Conservation (phyloP, 345 rosid species). For the Brassica nigra region DNA sequence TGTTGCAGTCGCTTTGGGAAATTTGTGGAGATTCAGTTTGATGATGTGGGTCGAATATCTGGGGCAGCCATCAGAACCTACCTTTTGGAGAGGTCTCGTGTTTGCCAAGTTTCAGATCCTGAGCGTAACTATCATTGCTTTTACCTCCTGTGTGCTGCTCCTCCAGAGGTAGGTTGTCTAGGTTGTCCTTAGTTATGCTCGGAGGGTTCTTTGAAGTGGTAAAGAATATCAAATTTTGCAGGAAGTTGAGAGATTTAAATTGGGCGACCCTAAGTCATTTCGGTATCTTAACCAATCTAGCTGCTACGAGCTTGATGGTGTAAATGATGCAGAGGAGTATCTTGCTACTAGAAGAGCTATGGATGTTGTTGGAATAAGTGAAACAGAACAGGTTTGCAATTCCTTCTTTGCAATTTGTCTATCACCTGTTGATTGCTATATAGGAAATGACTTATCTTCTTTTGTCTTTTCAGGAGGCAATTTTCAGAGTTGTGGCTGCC, state of each 20-base stretch:
- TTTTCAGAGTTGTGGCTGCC: conserved; percentile 79
- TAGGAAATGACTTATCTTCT: conserved; percentile 17
- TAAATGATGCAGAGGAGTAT: conserved; percentile 71
- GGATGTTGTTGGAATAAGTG: conserved; percentile 80
- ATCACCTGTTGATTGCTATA: conserved; percentile 10
- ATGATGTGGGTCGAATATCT: conserved; percentile 76
- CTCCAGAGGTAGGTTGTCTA: conserved; percentile 55
- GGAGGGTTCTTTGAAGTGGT: conserved; percentile 23
- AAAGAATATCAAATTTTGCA: conserved; percentile 39
- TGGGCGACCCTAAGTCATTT: conserved; percentile 82
- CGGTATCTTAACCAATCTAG: conserved; percentile 92
- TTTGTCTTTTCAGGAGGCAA: conserved; percentile 60
- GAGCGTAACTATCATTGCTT: conserved; percentile 97
- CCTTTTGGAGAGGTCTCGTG: conserved; percentile 95
- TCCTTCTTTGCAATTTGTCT: conserved; percentile 13
- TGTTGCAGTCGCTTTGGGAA: conserved; percentile 87
- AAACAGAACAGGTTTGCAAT: conserved; percentile 70
- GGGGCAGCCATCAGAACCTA: conserved; percentile 96
- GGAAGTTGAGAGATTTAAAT: conserved; percentile 80
- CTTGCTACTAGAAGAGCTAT: conserved; percentile 83
- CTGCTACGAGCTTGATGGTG: conserved; percentile 75
- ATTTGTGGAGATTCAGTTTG: conserved; percentile 92
- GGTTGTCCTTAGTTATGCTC: conserved; percentile 1
- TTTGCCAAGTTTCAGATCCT: conserved; percentile 88
- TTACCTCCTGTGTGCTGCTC: conserved; percentile 91